These are phyloP conservation scores for Globisporangium orthogonon DNA, from an alignment of 352 stramenopile genomes.

Conservation along the genomic window DNA sequence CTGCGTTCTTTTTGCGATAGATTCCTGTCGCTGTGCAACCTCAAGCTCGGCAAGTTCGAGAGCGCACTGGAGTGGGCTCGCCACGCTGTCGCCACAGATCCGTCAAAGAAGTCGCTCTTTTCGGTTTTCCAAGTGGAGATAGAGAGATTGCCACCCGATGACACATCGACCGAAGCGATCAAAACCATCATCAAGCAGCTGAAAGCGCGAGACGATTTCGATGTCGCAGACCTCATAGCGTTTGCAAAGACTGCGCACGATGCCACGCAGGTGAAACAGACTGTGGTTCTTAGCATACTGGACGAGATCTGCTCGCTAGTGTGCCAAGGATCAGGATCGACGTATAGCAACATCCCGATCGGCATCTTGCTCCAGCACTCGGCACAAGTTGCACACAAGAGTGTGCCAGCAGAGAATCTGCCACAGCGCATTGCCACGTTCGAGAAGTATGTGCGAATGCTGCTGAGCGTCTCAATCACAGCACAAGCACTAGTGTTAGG, in stretches of 20 bases:
- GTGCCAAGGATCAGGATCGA: not conserved
- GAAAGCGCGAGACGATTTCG: constrained; percentile 52
- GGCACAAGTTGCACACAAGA: constrained; percentile 49
- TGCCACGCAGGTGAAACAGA: constrained; percentile 20
- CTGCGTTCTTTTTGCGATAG: constrained; percentile 8
- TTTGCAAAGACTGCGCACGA: constrained; percentile 36
- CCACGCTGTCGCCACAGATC: constrained; percentile 37
- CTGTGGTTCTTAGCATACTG: constrained; percentile 38
- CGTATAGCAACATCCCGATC: constrained; percentile 16
- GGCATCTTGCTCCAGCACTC: constrained; percentile 58
- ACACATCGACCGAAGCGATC: constrained; percentile 9
- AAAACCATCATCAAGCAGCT: constrained; percentile 26
- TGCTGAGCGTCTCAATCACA: constrained; percentile 23
- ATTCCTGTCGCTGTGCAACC: constrained; percentile 24
- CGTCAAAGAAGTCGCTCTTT: constrained; percentile 57
- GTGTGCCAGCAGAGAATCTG: constrained; percentile 7
- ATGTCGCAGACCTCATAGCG: constrained; percentile 48
- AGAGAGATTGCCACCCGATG: constrained; percentile 5
- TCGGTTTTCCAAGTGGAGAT: constrained; percentile 43
- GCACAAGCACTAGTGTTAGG: constrained; percentile 16
- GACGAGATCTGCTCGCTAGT: constrained; percentile 39
- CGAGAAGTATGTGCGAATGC: constrained; percentile 27
- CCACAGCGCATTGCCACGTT: constrained; percentile 23
- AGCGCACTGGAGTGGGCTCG: constrained; percentile 36
- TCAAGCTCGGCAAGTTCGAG: constrained; percentile 25